Percentiles rank a stretch among this genome's conserved stretches.
Evolutionary conservation across 257 asterid species (phyloP).

Genomic region (Echium plantagineum): DNA sequence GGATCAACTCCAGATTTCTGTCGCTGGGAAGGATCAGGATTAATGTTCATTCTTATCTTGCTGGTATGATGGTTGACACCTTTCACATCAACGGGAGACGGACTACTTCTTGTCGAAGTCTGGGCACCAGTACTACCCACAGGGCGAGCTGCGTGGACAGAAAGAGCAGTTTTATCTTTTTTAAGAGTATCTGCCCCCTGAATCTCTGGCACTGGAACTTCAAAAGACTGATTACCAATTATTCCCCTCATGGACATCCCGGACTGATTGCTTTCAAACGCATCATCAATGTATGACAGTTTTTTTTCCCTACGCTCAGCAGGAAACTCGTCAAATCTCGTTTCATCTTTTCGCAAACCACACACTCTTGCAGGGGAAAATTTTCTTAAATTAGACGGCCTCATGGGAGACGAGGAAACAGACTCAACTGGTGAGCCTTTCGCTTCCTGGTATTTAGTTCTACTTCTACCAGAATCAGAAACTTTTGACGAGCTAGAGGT

Average conservation of each 20-base stretch:
- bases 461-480: constrained; percentile 58
- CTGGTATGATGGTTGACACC: constrained; percentile 13
- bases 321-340: constrained; percentile 19
- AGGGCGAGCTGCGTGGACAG: constrained; percentile 12
- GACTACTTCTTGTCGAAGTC: constrained; percentile 10
- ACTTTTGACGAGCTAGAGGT: constrained; percentile 92
- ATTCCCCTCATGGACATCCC: constrained; percentile 23
- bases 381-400: constrained; percentile 28
- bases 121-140: constrained; percentile 15
- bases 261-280: constrained; percentile 18
- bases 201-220: constrained; percentile 12
- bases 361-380: constrained; percentile 26
- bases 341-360: constrained; percentile 23
- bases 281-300: constrained; percentile 22
- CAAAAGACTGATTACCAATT: constrained; percentile 9
- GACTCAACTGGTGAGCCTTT: constrained; percentile 84
- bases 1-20: constrained; percentile 23
- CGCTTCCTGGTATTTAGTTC: constrained; percentile 32
- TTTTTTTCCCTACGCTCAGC: constrained; percentile 25
- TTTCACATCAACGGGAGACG: constrained; percentile 9
- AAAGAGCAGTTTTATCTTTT: constrained; percentile 9
- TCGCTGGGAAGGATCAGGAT: constrained; percentile 9
- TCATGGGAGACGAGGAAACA: constrained; percentile 84
- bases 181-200: constrained; percentile 13
- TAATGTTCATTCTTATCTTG: constrained; percentile 16